These are phyloP conservation scores for Acacia confusa DNA, from an alignment of 306 rosid species.

Conservation along the genomic window DNA sequence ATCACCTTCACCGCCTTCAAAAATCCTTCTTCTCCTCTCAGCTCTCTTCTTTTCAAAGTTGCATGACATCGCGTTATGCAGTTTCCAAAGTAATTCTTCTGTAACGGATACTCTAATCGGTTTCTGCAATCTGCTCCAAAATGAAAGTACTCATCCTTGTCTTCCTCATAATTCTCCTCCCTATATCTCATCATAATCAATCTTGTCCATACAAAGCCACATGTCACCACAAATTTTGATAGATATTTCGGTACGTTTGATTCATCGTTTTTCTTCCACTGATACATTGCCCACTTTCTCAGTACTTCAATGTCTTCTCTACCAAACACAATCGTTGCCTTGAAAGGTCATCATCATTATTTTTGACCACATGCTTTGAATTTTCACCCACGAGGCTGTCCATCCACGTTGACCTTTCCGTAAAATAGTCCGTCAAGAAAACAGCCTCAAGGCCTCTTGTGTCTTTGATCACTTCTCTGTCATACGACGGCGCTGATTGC, in stretches of 20 bases:
- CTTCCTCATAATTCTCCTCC: background rate
- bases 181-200: conserved; percentile 25
- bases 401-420: conserved; percentile 35
- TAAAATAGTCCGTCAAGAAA: conserved; percentile 39
- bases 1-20: conserved; percentile 31
- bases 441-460: conserved; percentile 18
- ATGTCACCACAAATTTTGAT: conserved; percentile 37
- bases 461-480: conserved; percentile 35
- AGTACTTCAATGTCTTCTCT: conserved; percentile 22
- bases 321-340: conserved; percentile 34
- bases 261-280: background rate
- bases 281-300: conserved; percentile 8
- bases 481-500: conserved; percentile 23
- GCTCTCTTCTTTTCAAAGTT: conserved; percentile 28
- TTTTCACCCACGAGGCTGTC: conserved; percentile 11
- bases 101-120: conserved; percentile 22
- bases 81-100: conserved; percentile 40
- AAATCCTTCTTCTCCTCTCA: conserved; percentile 35
- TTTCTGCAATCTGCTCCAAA: conserved; percentile 43
- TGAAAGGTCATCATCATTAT: background rate
- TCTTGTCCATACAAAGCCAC: conserved; percentile 34
- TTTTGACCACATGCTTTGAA: background rate
- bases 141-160: background rate
- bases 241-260: background rate
- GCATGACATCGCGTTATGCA: conserved; percentile 38